Evolutionary conservation across 1,284 basidiomycete species (phyloP), one percentile per base, ranked within the genome.

Genomic region (Puccinia novopanici): DNA sequence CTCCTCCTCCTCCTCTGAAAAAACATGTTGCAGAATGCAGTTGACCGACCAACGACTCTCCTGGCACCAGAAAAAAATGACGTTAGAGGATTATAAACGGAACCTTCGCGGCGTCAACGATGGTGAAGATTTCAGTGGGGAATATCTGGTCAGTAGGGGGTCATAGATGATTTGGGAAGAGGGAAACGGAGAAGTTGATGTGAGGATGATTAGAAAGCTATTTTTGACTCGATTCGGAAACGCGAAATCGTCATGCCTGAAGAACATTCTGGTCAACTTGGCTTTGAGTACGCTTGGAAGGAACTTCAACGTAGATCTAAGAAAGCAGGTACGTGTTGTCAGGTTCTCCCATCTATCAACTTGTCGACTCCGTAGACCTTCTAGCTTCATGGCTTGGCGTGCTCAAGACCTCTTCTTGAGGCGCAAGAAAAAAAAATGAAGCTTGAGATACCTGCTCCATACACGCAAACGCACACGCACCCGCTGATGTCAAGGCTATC

Each of bases 221-320:
- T 98, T 81, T 99, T 96, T 84, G 95, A 98, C 82, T 94, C 92
- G 4, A 96, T 99, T 84, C 91, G 93, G 68, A 95, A 93, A 86
- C 89, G 91, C 67, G 97, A 99, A 87, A 98, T 99, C 82, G 90
- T 99, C 72, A 93, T 99, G 91, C 96, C 97, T 0, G 95, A 99
- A 86, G 97, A 99, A 85, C 97, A 99, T 84, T 92, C 91, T 5
- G 97, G 97, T 0, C 94, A 95, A 86, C 90, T 97, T 54, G 97
- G 97, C 0, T 99, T 99, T 85, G 97, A 99, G 84, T 98, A 97
- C 85, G 94, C 96, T 8, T 99, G 97, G 97, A 98, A 98, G 86
- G 94, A 97, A 84, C 88, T 99, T 40, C 89, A 98, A 71, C 87
- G 91, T 68, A 90, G 95, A 52, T 91, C 95, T 63, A 89, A 92